Conservation (phyloP, 768 basidiomycete genomes). For the Hygrocybe punicea region DNA sequence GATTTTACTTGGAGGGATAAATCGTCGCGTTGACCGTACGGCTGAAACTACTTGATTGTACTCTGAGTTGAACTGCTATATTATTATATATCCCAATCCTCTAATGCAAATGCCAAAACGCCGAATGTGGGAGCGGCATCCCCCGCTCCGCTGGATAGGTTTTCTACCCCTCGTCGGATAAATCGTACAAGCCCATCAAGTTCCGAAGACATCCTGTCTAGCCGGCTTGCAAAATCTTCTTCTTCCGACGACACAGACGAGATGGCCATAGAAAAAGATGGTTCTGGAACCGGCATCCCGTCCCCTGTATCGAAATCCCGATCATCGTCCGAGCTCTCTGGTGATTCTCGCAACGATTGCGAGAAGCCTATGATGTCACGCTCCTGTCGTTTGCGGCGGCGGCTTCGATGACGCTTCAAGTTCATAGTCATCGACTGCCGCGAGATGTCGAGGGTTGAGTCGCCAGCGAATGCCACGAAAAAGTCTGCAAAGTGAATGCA, state of each 20-base stretch:
- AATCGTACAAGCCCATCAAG: conserved; percentile 70
- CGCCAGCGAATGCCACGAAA: conserved; percentile 58
- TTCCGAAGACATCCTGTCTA: conserved; percentile 66
- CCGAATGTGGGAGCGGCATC: conserved; percentile 64
- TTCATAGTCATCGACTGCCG: conserved; percentile 49
- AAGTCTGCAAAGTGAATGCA: conserved; percentile 64
- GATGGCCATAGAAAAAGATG: conserved; percentile 43
- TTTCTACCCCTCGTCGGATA: conserved; percentile 65
- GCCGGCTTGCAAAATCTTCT: conserved; percentile 45
- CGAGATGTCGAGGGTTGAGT: conserved; percentile 56
- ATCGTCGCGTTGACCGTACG: conserved; percentile 38
- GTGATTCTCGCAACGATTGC: conserved; percentile 30
- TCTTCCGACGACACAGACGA: conserved; percentile 39
- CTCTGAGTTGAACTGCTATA: background rate
- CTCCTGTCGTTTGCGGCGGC: conserved; percentile 52
- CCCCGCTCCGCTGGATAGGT: conserved; percentile 56
- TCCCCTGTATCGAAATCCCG: conserved; percentile 35
- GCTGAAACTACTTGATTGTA: too few species aligned
- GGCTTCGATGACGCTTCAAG: conserved; percentile 62
- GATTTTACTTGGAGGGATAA: conserved; percentile 63
- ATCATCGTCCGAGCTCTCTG: conserved; percentile 47
- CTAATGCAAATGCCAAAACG: conserved; percentile 69
- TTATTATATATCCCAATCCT: conserved; percentile 67
- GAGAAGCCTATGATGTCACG: conserved; percentile 64
- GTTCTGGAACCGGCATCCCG: conserved; percentile 25